Evolutionary conservation across 164 flowering plant genomes (phyloP).

Genomic region (Akebia trifoliata): DNA sequence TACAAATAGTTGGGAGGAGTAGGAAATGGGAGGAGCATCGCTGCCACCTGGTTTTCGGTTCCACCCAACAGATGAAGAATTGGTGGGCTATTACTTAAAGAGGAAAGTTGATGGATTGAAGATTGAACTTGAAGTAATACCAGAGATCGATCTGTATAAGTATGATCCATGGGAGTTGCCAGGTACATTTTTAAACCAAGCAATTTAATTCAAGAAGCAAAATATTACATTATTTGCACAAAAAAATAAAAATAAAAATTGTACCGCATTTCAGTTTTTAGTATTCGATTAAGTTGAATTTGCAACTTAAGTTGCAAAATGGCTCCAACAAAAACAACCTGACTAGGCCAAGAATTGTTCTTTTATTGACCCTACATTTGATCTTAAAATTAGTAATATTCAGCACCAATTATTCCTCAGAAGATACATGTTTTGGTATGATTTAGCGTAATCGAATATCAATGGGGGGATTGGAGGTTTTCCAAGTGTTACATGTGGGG

Average conservation of each 20-base stretch:
- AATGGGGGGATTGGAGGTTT: not conserved
- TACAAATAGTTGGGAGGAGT: conserved; percentile 7
- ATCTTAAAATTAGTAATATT: no score
- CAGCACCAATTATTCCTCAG: not conserved
- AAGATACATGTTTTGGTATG: not conserved
- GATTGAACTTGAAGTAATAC: conserved; percentile 90
- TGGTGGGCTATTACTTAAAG: conserved; percentile 72
- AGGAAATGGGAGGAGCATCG: conserved; percentile 54
- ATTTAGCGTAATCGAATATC: no score
- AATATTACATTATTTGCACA: not conserved
- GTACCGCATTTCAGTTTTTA: no score
- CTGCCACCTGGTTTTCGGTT: conserved; percentile 90
- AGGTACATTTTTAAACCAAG: conserved; percentile 37
- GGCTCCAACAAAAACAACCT: no score
- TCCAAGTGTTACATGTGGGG: not conserved
- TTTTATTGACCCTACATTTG: no score
- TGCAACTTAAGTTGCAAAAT: no score
- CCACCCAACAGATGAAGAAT: conserved; percentile 88
- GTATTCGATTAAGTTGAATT: no score
- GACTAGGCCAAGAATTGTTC: not conserved
- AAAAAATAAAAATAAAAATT: not conserved
- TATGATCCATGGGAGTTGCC: conserved; percentile 96
- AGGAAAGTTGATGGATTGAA: conserved; percentile 73
- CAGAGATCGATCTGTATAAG: conserved; percentile 73
- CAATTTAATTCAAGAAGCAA: not conserved